A percentile compares a stretch with the other conserved stretches of the same genome.
Conservation (phyloP, 306 rosid species). For the Cucurbita ficifolia region DNA sequence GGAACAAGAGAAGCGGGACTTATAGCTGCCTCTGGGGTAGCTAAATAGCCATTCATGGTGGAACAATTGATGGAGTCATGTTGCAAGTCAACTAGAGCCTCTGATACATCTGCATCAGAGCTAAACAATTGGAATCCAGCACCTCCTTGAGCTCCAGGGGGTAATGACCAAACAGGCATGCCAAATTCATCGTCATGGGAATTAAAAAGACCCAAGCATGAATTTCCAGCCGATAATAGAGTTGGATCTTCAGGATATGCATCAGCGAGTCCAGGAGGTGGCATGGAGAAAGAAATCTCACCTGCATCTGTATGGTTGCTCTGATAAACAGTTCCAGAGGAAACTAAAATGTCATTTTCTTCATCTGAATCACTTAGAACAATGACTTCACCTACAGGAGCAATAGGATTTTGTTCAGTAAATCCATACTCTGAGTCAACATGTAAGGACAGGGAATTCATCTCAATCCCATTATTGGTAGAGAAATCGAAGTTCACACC, state of each 20-base stretch:
- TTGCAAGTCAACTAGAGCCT: slow-evolving; percentile 48
- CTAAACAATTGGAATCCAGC: slow-evolving; percentile 71
- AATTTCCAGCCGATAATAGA: slow-evolving; percentile 33
- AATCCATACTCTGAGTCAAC: slow-evolving; percentile 54
- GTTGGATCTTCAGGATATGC: slow-evolving; percentile 51
- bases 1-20: slow-evolving; percentile 39
- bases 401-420: slow-evolving; percentile 30
- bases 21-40: slow-evolving; percentile 48
- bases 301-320: slow-evolving; percentile 33
- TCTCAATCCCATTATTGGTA: slow-evolving; percentile 58
- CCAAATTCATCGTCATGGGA: slow-evolving; percentile 52
- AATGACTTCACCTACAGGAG: slow-evolving; percentile 47
- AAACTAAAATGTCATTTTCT: slow-evolving; percentile 39
- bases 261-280: slow-evolving; percentile 44
- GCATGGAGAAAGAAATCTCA: slow-evolving; percentile 35
- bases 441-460: slow-evolving; percentile 47
- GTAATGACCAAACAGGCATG: slow-evolving; percentile 49
- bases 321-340: slow-evolving; percentile 29
- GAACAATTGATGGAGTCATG: slow-evolving; percentile 55
- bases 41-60: slow-evolving; percentile 55
- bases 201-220: slow-evolving; percentile 61
- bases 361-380: slow-evolving; percentile 92
- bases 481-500: slow-evolving; percentile 49
- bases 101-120: slow-evolving; percentile 63
- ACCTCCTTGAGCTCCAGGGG: slow-evolving; percentile 54